phyloP scores from a whole-genome alignment of 805 yeast species.

The Metschnikowia santaceciliae region DNA sequence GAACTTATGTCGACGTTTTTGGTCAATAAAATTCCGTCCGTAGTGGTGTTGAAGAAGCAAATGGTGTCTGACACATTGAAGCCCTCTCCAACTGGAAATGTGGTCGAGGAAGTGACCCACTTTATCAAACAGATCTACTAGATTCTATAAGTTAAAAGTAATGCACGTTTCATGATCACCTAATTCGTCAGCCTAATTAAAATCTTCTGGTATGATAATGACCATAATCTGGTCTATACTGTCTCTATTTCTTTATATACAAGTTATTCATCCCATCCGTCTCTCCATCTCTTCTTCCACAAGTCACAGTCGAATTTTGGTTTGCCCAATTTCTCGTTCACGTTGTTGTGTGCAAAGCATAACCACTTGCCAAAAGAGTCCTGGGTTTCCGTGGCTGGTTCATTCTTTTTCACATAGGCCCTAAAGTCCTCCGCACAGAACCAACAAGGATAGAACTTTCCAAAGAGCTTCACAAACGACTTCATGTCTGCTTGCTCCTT shows the following conservation, averaged over 20 bases:
- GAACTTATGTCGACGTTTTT: conserved; percentile 56
- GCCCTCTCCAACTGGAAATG: conserved; percentile 18
- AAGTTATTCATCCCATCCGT: conserved; percentile 71
- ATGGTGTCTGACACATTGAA: conserved; percentile 41
- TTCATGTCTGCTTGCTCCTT: conserved; percentile 68
- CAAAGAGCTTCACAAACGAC: conserved; percentile 64
- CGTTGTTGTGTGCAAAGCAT: conserved; percentile 92
- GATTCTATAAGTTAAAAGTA: neutral
- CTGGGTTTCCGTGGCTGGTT: conserved; percentile 58
- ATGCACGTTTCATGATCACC: neutral
- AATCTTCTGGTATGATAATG: no score
- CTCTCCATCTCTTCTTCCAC: conserved; percentile 94
- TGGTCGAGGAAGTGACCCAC: conserved; percentile 28
- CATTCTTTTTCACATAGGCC: conserved; percentile 48
- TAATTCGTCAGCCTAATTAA: no score
- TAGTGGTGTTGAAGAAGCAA: conserved; percentile 65
- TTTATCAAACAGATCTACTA: conserved; percentile 27
- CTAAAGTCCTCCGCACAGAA: conserved; percentile 86
- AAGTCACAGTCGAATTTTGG: conserved; percentile 79
- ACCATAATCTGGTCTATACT: neutral
- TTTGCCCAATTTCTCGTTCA: conserved; percentile 83
- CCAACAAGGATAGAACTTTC: conserved; percentile 89
- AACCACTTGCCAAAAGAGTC: conserved; percentile 87
- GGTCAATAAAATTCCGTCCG: conserved; percentile 56
- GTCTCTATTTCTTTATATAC: neutral